Conservation (phyloP, 306 rosid species). For the Lupinus albus region DNA sequence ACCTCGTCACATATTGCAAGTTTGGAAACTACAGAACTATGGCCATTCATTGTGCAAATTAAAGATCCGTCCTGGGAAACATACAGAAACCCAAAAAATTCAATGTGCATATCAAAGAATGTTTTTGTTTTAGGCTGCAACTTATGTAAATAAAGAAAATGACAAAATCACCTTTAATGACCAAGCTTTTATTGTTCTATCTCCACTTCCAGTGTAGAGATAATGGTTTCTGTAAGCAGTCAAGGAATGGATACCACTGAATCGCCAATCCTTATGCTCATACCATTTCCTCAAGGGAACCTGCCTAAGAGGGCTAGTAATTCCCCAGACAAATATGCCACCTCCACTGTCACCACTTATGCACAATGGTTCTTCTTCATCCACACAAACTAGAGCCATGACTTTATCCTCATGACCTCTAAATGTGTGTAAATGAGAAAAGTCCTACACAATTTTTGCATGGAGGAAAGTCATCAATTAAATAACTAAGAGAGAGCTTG, state of each 20-base stretch:
- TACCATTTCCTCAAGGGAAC: conserved; percentile 75
- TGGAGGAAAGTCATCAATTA: conserved; percentile 37
- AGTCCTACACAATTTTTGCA: conserved; percentile 65
- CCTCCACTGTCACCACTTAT: conserved; percentile 87
- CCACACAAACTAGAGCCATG: conserved; percentile 71
- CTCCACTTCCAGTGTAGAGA: conserved; percentile 88
- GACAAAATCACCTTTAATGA: conserved; percentile 58
- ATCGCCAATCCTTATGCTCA: conserved; percentile 96
- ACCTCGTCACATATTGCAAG: conserved; percentile 67
- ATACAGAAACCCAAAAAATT: conserved; percentile 38
- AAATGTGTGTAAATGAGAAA: conserved; percentile 75
- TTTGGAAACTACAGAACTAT: conserved; percentile 81
- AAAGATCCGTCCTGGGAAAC: conserved; percentile 68
- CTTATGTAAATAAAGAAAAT: conserved; percentile 23
- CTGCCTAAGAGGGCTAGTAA: conserved; percentile 56
- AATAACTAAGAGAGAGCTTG: conserved; percentile 21
- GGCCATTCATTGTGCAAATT: conserved; percentile 79
- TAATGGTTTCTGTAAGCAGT: conserved; percentile 54
- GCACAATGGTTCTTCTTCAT: conserved; percentile 75
- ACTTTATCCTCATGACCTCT: conserved; percentile 84
- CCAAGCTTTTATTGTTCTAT: conserved; percentile 88
- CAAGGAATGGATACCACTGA: conserved; percentile 85
- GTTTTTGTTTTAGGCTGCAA: conserved; percentile 26
- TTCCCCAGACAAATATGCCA: conserved; percentile 76
- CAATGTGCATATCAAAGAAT: conserved; percentile 5